Evolutionary conservation across 176 grass and related monocot genomes (phyloP).

Genomic region (Rhipidocladum racemiflorum): DNA sequence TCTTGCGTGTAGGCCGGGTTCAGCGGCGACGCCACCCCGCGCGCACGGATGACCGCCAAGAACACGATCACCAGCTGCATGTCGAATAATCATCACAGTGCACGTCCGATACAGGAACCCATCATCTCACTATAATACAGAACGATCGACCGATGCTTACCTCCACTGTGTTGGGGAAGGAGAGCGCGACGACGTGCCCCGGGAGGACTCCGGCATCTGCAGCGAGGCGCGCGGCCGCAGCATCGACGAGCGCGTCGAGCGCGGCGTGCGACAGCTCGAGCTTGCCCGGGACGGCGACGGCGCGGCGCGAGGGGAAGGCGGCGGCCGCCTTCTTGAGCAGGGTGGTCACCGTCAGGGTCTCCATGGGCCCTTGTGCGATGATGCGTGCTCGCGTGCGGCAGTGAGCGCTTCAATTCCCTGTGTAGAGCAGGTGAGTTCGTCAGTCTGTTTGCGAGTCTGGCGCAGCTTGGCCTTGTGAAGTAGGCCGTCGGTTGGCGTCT

Average conservation of each 20-base stretch:
- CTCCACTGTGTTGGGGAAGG: slow-evolving; percentile 89
- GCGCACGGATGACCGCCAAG: slow-evolving; percentile 62
- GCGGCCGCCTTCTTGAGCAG: slow-evolving; percentile 46
- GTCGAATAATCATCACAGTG: neutral
- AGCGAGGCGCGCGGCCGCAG: slow-evolving; percentile 44
- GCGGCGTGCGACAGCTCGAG: slow-evolving; percentile 52
- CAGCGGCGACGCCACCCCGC: slow-evolving; percentile 68
- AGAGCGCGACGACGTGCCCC: slow-evolving; percentile 61
- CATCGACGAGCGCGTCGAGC: slow-evolving; percentile 66
- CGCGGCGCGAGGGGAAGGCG: slow-evolving; percentile 48
- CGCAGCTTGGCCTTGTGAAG: neutral
- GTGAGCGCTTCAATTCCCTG: neutral
- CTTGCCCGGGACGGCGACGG: slow-evolving; percentile 42
- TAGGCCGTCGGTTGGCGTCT: too few relatives aligned
- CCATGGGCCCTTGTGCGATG: neutral
- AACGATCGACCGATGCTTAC: neutral
- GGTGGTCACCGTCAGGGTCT: slow-evolving; percentile 40
- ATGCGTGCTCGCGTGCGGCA: neutral
- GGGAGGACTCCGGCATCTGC: slow-evolving; percentile 33
- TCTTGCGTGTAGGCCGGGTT: slow-evolving; percentile 83
- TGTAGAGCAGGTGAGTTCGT: neutral
- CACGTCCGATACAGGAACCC: neutral
- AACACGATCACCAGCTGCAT: slow-evolving; percentile 76
- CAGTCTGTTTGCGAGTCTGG: neutral
- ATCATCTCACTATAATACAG: neutral